Evolutionary conservation across 495 filamentous ascomycete species (phyloP).

Genomic region (Amphirosellinia nigrospora): DNA sequence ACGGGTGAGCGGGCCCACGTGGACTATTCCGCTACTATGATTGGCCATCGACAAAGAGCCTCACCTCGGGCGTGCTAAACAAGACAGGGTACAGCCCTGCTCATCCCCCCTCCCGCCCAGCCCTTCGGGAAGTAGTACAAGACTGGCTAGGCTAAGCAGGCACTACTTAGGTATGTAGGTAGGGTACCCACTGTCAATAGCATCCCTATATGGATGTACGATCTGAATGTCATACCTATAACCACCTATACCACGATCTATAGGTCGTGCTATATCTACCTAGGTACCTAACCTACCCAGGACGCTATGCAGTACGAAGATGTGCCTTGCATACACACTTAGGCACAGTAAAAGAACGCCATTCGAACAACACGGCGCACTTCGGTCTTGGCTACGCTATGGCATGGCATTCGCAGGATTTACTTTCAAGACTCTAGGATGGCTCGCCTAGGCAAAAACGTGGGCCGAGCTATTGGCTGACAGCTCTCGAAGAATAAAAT

Average conservation of each 20-base stretch:
- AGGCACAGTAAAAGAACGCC: not conserved
- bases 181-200: not conserved
- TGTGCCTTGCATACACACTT: not conserved
- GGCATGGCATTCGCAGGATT: slow-evolving; percentile 3
- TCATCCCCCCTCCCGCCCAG: slow-evolving; percentile 15
- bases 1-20: slow-evolving; percentile 14
- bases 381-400: not conserved
- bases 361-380: not conserved
- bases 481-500: not conserved
- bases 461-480: slow-evolving; percentile 20
- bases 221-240: not conserved
- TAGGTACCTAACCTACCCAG: not conserved
- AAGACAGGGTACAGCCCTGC: not conserved
- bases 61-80: slow-evolving; percentile 16
- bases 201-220: slow-evolving; percentile 4
- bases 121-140: slow-evolving; percentile 14
- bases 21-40: not conserved
- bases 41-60: slow-evolving; percentile 9
- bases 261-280: slow-evolving; percentile 5
- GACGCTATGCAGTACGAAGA: not conserved
- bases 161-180: not conserved
- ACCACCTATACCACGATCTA: not conserved
- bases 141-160: not conserved
- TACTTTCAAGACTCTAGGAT: not conserved
- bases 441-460: not conserved